Evolutionary conservation across 805 yeast species (phyloP).

Genomic region (Phaffomyces thermotolerans): DNA sequence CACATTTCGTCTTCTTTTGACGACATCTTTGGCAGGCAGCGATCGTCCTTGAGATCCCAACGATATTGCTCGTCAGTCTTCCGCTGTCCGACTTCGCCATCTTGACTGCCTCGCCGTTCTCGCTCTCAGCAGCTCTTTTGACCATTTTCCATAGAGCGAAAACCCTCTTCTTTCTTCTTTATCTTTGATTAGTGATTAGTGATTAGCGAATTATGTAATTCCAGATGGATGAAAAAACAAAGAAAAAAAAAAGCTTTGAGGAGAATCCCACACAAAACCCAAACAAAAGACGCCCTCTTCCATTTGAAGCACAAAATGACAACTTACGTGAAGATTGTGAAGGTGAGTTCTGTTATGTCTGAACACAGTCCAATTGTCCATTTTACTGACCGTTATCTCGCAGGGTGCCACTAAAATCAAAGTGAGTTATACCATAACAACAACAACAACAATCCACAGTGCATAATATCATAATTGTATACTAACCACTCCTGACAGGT

Average conservation of each 20-base stretch:
- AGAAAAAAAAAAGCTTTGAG: background rate
- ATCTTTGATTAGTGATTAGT: no score
- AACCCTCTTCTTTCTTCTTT: no score
- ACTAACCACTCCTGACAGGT: slow-evolving; percentile 32
- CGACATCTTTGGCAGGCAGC: slow-evolving; percentile 85
- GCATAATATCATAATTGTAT: background rate
- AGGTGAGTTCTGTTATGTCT: slow-evolving; percentile 29
- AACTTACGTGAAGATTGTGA: slow-evolving; percentile 67
- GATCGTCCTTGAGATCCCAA: slow-evolving; percentile 55
- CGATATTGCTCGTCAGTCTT: slow-evolving; percentile 13
- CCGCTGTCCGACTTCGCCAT: background rate
- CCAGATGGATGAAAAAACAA: background rate
- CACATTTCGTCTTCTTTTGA: slow-evolving; percentile 54
- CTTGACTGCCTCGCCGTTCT: background rate
- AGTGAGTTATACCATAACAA: no score
- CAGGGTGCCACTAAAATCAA: slow-evolving; percentile 66
- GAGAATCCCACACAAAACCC: background rate
- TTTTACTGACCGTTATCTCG: background rate
- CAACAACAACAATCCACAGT: no score
- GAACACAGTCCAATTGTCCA: background rate
- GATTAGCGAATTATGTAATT: no score
- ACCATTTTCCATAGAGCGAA: background rate
- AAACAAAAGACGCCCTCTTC: background rate
- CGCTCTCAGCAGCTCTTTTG: background rate
- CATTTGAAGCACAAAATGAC: slow-evolving; percentile 33